Base-by-base conservation (phyloP, 2,329 filamentous ascomycete genomes). In the Aspergillus sp. region DNA sequence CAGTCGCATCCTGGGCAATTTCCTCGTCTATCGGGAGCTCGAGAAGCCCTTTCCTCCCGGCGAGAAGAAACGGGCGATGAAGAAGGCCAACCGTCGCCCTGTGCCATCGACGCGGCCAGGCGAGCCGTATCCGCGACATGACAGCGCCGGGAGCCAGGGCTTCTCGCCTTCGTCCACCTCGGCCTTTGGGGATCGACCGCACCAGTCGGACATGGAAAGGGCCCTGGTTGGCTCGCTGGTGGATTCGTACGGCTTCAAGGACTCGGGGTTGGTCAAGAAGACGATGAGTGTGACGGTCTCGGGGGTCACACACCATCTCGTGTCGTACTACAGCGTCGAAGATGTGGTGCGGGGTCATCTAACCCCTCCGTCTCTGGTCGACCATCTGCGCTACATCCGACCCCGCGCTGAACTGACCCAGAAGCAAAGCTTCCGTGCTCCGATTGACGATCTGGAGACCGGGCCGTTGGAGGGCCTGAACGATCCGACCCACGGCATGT, bases 231-330 rank as follows among this genome's bases (percentile, higher is more conserved):
- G 91, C 5, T 95, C 90, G 1, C 78, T 96, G 11, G 83, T 93
- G n/a, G 91, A 95, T 71, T 91, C 88, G 0, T 96, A 96, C 63
- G 84, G 85, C 30, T 96, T 96, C 79, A 94, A 94, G 65, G 78
- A 84, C 13, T 82, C 84, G 1, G 91, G 92, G 0, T 74, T 96
- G 38, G 83, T 96, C 57, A 96, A 96, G 79, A 96, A 96, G 77
- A 96, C 91, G 0, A 91, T 96, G 71, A 93, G 87, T 61, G 83
- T 96, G 36, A 84, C 82, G 2, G 84, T 87, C 47, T 80, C 86
- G 22, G 87, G 87, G 2, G 82, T 91, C 2, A 85, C 84, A 2
- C 91, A 95, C 64, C 91, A 95, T 64, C 75, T 96, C 47, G 90
- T 96, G 38, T 92, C 88, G 14, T 96, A 96, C 68, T 96, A 96